Evolutionary conservation across 192 early-diverging fungal genomes (phyloP), one percentile per base, ranked within the genome.

Genomic region (Podila epicladia): DNA sequence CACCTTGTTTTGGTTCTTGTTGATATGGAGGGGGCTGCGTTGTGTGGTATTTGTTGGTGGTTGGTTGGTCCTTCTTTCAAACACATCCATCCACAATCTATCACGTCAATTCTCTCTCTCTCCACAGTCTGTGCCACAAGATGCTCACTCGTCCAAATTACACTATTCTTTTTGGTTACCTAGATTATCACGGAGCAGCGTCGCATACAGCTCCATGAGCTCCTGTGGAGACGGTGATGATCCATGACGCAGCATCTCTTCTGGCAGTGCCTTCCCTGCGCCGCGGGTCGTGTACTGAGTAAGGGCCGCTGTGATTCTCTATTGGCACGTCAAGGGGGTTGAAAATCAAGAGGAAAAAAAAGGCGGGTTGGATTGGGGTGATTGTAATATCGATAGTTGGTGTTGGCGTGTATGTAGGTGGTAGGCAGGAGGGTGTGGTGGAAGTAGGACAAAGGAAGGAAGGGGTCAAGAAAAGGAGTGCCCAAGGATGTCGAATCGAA

Each of bases 161-260:
- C 35, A 24, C 33, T 62, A 1, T 20, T 41, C n/a, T 45, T 33
- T 28, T 22, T 37, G 35, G 35, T 37, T 79, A 68, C 75, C 75
- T 67, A 79, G 70, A 62, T 79, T 80, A 19, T 80, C 71, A 9
- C 77, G 71, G 57, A 80, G 65, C 62, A 80, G 22, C 3, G 70
- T 69, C 17, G 77, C 71, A 69, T 80, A 80, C 31, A 80, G 31
- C n/a, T 80, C 71, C 77, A 80, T 80, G 66, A 80, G 76, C 22
- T 79, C 71, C 49, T 80, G 71, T n/a, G 77, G 71, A 32, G 77
- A 73, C 62, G 77, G 77, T 3, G 71, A 59, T 19, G 77, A 59
- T 35, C 71, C 65, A 59, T 72, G 70, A 24, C 67, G 77, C 41
- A 73, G 67, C 64, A 73, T 59, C 66, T 80, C 77, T 45, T 80